Percentiles rank a stretch among this genome's conserved stretches.
phyloP scores from a whole-genome alignment of 2,329 filamentous ascomycete species.

The Xylaria sp. region DNA sequence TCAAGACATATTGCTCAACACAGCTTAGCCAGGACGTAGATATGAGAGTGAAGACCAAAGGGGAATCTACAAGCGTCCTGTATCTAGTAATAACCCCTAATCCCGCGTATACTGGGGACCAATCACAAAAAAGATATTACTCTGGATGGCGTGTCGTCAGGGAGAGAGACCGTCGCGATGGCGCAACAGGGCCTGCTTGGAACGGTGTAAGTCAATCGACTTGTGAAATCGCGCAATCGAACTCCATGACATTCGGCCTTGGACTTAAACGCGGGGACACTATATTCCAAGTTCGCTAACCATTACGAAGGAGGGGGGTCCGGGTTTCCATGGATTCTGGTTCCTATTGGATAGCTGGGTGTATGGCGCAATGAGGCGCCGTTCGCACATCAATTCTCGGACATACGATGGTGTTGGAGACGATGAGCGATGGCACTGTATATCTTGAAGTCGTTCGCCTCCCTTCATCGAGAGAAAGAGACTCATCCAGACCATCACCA shows the following conservation, averaged over 20 bases:
- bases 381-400: constrained; percentile 27
- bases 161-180: not conserved
- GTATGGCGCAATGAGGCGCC: constrained; percentile 27
- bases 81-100: too few relatives aligned
- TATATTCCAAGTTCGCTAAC: not conserved
- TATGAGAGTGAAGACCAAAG: too few relatives aligned
- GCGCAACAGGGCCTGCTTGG: not conserved
- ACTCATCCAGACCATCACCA: not conserved
- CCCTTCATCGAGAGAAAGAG: not conserved
- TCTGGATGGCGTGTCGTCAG: too few relatives aligned
- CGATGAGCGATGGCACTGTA: not conserved
- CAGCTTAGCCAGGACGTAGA: not conserved
- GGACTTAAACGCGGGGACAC: constrained; percentile 12
- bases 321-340: not conserved
- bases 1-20: not conserved
- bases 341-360: constrained; percentile 26
- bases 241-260: constrained; percentile 29
- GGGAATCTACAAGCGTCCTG: too few relatives aligned
- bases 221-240: constrained; percentile 23
- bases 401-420: constrained; percentile 7
- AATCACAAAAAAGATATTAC: not conserved
- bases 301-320: not conserved
- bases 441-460: constrained; percentile 4
- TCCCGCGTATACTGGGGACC: not conserved
- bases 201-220: not conserved